Percentiles rank a stretch among this genome's conserved stretches.
Evolutionary conservation across 257 asterid species (phyloP).

Genomic region (Lycium ferocissimum): DNA sequence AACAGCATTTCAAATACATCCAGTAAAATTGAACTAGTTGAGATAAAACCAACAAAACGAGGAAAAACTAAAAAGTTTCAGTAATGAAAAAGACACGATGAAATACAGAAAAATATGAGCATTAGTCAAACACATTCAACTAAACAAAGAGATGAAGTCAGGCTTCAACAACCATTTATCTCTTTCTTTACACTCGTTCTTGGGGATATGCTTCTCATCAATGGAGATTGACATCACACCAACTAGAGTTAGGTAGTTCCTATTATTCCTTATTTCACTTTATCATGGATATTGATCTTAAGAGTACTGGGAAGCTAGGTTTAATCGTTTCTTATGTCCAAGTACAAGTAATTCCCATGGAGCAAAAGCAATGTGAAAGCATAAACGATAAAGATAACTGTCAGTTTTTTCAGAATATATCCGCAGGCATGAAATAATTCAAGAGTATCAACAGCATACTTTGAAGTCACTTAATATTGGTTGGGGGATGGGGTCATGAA

Average conservation of each 20-base stretch:
- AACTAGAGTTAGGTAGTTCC: conserved; percentile 13
- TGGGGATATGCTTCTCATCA: too few species aligned
- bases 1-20: background rate
- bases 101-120: background rate
- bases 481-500: background rate
- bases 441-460: background rate
- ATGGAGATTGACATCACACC: background rate
- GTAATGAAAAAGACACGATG: background rate
- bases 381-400: background rate
- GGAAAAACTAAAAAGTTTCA: background rate
- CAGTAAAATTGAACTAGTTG: background rate
- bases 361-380: conserved; percentile 8
- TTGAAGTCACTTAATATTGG: too few species aligned
- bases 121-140: background rate
- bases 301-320: background rate
- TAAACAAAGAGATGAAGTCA: conserved; percentile 20
- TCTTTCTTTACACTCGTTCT: too few species aligned
- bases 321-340: background rate
- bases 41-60: background rate
- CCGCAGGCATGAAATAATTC: background rate
- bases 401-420: background rate
- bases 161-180: too few species aligned
- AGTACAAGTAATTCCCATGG: background rate
- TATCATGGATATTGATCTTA: conserved; percentile 6
- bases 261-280: background rate